Percentiles rank a stretch among this genome's conserved stretches.
These are phyloP conservation scores for Sugiyamaella japonica DNA, from an alignment of 1,139 yeast genomes.

Conservation along the genomic window DNA sequence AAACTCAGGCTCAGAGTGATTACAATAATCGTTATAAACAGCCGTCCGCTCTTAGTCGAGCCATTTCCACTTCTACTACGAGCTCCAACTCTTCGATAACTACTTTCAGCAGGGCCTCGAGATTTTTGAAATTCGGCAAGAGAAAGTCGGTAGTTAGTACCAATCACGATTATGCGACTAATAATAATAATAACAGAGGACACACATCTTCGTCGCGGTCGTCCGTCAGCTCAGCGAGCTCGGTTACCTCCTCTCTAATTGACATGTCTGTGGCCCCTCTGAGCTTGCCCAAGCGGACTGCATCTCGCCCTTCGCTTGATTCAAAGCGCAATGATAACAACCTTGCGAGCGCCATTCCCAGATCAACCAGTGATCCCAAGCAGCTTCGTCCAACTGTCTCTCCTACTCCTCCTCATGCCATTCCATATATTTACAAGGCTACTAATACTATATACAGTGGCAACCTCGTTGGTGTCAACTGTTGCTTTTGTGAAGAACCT, in stretches of 20 bases:
- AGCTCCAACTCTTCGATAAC: slow-evolving; percentile 11
- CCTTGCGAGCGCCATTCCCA: background rate
- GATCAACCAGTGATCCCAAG: slow-evolving; percentile 4
- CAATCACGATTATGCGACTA: background rate
- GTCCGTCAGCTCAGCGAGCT: background rate
- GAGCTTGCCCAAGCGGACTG: background rate
- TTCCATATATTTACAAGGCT: slow-evolving; percentile 24
- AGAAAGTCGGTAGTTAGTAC: background rate
- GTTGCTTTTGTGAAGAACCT: slow-evolving; percentile 37
- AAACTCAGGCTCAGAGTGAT: background rate
- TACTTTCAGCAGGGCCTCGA: slow-evolving; percentile 8
- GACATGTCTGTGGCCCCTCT: slow-evolving; percentile 6
- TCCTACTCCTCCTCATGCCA: slow-evolving; percentile 22
- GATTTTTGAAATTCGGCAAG: slow-evolving; percentile 6
- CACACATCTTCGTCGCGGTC: background rate
- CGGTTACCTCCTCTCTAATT: background rate
- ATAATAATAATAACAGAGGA: too few relatives aligned
- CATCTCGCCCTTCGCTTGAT: slow-evolving; percentile 2
- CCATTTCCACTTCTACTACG: slow-evolving; percentile 2
- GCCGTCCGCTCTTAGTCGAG: slow-evolving; percentile 4
- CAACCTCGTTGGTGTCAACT: slow-evolving; percentile 25
- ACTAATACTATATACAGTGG: slow-evolving; percentile 14
- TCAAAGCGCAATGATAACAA: background rate
- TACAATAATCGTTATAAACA: background rate
- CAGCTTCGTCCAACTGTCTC: background rate